These are phyloP conservation scores for Pyricularia sp. DNA, from an alignment of 2,329 filamentous ascomycete species.

Conservation along the genomic window DNA sequence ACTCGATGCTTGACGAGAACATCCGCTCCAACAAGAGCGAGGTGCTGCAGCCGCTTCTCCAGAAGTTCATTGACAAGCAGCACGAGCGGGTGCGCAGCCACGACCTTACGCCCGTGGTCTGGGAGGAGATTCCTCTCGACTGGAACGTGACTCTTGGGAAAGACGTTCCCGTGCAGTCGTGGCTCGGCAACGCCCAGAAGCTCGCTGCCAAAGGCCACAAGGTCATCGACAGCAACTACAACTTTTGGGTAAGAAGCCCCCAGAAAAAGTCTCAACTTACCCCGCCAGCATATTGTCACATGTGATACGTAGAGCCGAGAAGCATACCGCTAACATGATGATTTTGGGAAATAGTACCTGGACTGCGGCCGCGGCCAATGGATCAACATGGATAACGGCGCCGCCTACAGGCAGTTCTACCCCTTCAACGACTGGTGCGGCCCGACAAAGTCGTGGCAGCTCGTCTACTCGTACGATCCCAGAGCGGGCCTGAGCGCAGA, in stretches of 20 bases:
- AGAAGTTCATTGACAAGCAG: constrained; percentile 64
- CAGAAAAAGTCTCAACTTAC: constrained; percentile 6
- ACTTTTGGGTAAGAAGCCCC: constrained; percentile 54
- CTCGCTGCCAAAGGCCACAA: constrained; percentile 57
- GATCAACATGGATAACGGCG: constrained; percentile 59
- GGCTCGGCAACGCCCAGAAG: constrained; percentile 58
- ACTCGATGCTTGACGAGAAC: constrained; percentile 64
- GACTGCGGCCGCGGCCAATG: constrained; percentile 77
- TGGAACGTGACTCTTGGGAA: constrained; percentile 68
- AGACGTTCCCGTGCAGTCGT: constrained; percentile 70
- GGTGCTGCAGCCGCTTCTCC: constrained; percentile 65
- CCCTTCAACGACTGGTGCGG: constrained; percentile 76
- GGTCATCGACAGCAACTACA: constrained; percentile 66
- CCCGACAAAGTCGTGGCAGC: constrained; percentile 72
- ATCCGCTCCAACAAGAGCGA: constrained; percentile 55
- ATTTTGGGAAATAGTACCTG: constrained; percentile 48
- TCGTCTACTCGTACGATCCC: constrained; percentile 75
- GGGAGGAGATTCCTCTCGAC: constrained; percentile 76
- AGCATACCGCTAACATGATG: constrained; percentile 5
- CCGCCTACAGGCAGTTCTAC: constrained; percentile 41
- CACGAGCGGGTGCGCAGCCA: constrained; percentile 54
- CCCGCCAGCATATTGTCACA: constrained; percentile 6
- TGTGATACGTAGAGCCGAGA: background rate
- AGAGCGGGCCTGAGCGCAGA: constrained; percentile 50
- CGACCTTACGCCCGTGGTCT: constrained; percentile 66